A percentile compares a stretch with the other conserved stretches of the same genome.
Evolutionary conservation across 1,284 basidiomycete species (phyloP).

Genomic region (Tilletia setariae): DNA sequence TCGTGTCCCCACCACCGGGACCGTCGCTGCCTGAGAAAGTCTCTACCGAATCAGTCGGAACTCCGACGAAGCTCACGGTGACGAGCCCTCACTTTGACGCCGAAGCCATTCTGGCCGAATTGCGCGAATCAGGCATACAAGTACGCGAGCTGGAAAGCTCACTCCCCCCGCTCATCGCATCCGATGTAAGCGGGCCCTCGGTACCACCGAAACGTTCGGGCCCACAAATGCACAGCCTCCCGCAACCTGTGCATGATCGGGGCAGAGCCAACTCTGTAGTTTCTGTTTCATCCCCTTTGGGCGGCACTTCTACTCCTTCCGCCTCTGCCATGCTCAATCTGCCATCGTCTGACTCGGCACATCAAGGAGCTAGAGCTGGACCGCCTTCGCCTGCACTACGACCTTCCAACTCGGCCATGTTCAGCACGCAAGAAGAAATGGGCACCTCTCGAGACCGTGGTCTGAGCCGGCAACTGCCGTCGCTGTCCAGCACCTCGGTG

Average conservation of each 20-base stretch:
- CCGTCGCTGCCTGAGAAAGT: slow-evolving; percentile 5
- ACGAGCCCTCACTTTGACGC: slow-evolving; percentile 36
- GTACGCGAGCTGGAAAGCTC: slow-evolving; percentile 45
- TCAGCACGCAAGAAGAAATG: slow-evolving; percentile 3
- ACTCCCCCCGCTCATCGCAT: slow-evolving; percentile 36
- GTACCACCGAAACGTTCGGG: no score
- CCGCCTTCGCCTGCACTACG: neutral
- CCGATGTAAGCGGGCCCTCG: neutral
- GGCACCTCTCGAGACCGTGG: slow-evolving; percentile 2
- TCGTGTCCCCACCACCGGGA: neutral
- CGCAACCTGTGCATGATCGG: slow-evolving; percentile 3
- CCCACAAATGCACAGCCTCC: neutral
- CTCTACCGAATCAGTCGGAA: slow-evolving; percentile 16
- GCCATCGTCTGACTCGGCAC: neutral
- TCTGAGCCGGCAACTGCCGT: slow-evolving; percentile 7
- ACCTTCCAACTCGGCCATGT: neutral
- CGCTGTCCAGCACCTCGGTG: slow-evolving; percentile 1
- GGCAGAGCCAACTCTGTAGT: neutral
- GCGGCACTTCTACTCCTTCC: neutral
- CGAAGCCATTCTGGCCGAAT: slow-evolving; percentile 43
- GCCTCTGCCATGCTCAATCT: neutral
- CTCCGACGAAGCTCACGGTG: slow-evolving; percentile 29
- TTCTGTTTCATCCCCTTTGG: neutral
- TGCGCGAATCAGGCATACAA: slow-evolving; percentile 44
- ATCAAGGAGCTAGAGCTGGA: neutral